Evolutionary conservation across 2,329 filamentous ascomycete species (phyloP).

Genomic region (Colletotrichum agaves): DNA sequence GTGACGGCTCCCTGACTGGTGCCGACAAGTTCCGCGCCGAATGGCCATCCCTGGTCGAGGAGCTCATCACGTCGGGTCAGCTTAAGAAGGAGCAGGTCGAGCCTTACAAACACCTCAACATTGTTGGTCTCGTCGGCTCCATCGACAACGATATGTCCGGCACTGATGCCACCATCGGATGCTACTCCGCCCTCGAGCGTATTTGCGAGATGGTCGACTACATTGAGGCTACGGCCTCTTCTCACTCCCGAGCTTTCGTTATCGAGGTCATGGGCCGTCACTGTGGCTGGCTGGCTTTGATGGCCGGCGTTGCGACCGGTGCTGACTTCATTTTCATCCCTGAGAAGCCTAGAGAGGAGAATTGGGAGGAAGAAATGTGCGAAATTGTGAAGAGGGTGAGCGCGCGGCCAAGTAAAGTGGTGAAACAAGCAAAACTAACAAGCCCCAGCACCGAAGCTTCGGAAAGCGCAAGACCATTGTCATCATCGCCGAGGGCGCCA

Average conservation of each 20-base stretch:
- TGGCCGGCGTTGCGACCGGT: conserved; percentile 94
- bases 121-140: conserved; percentile 94
- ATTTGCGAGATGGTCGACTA: conserved; percentile 98
- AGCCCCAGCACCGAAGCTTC: conserved; percentile 77
- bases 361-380: conserved; percentile 93
- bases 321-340: conserved; percentile 98
- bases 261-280: conserved; percentile 99
- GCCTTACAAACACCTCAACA: conserved; percentile 89
- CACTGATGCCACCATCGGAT: conserved; percentile 97
- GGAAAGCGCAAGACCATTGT: conserved; percentile 99
- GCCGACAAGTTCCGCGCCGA: conserved; percentile 93
- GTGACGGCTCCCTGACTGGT: conserved; percentile 95
- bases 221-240: conserved; percentile 94
- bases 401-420: neutral
- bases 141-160: conserved; percentile 99
- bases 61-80: conserved; percentile 81
- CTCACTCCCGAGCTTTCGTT: conserved; percentile 95
- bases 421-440: conserved; percentile 2
- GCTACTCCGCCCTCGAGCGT: conserved; percentile 90
- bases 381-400: conserved; percentile 76
- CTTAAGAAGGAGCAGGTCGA: conserved; percentile 76
- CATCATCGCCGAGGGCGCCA: conserved; percentile 95
- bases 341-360: conserved; percentile 86
- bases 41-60: conserved; percentile 88
- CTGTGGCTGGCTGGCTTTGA: conserved; percentile 96